Base-by-base conservation (phyloP, 2,329 filamentous ascomycete genomes). In the Claviceps cyperi region DNA sequence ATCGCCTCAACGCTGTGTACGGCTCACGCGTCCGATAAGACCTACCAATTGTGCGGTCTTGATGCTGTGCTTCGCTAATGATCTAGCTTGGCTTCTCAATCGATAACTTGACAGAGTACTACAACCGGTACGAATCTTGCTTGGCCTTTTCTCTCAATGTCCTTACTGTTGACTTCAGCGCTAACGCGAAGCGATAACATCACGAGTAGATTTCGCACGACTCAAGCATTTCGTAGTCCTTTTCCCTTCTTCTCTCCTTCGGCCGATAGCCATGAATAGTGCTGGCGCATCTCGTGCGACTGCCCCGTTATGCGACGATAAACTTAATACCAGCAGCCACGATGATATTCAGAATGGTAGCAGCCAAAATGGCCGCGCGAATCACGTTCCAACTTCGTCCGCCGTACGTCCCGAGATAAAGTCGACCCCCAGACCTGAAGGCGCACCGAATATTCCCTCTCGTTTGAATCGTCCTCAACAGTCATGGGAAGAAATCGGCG, bases 381-480 rank as follows among this genome's bases (percentile, higher is more conserved):
- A 24, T 13, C 46, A 49, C 39, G 28, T 35, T 44, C 5, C 49
- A 40, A 55, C 52, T 39, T 47, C 57, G 21, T 53, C 39, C 32
- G 21, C 24, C n/a, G 19, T 48, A 13, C 37, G 43, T 32, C 22
- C 57, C 17, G 38, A 35, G 46, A 49, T 58, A 48, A 9, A 11
- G 2, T 56, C 56, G 19, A 35, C 44, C 3, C 55, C 57, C 17
- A 55, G 54, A 28, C 52, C 58, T 47, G 54, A 56, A 49, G 49
- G 57, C 36, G 55, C 56, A 4, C 67, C 73, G 19, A 74, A 60
- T 48, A 54, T 59, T 3, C 52, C 56, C 35, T 53, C 56, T 22
- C 53, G 59, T 22, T 50, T 47, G 36, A 43, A 28, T 13, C 35
- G 21, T n/a, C 21, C 41, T 49, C 47, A 56, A 58, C 44, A 17